phyloP scores from a whole-genome alignment of 2,329 filamentous ascomycete genomes.

The Pyricularia grisea region DNA sequence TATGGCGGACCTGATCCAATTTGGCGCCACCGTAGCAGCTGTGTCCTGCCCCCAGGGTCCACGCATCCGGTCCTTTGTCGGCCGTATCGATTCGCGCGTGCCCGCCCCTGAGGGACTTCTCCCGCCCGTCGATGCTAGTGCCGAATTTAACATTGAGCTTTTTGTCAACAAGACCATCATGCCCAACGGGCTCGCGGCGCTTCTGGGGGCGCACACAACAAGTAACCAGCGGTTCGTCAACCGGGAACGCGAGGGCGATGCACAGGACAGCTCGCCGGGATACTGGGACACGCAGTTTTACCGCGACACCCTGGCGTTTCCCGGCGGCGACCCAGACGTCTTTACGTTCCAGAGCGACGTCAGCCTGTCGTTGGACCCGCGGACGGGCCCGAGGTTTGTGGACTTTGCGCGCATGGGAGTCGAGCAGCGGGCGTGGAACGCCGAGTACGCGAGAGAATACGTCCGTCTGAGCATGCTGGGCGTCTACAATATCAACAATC shows the following conservation, averaged over 20 bases:
- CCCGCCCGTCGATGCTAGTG: conserved; percentile 28
- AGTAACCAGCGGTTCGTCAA: conserved; percentile 36
- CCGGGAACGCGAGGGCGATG: conserved; percentile 20
- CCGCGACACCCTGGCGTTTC: conserved; percentile 22
- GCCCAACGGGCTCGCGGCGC: conserved; percentile 37
- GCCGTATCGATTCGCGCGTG: conserved; percentile 31
- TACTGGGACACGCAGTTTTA: conserved; percentile 43
- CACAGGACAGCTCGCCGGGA: conserved; percentile 36
- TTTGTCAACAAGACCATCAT: conserved; percentile 40
- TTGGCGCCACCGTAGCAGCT: conserved; percentile 34
- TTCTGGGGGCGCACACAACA: conserved; percentile 43
- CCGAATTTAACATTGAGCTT: conserved; percentile 31
- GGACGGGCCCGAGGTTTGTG: conserved; percentile 25
- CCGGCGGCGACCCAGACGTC: conserved; percentile 14
- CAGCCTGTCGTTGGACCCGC: conserved; percentile 25
- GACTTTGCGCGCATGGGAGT: conserved; percentile 20
- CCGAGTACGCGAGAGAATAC: conserved; percentile 38
- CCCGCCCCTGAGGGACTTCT: conserved; percentile 33
- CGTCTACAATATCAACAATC: conserved; percentile 44
- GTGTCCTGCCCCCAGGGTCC: conserved; percentile 41
- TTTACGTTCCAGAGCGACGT: conserved; percentile 31
- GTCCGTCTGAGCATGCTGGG: conserved; percentile 43
- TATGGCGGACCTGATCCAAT: conserved; percentile 44
- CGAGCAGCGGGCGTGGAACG: conserved; percentile 18
- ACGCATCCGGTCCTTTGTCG: conserved; percentile 34